A percentile compares a stretch with the other conserved stretches of the same genome.
phyloP scores from a whole-genome alignment of 129 eudicot species.

The Calendula officinalis region DNA sequence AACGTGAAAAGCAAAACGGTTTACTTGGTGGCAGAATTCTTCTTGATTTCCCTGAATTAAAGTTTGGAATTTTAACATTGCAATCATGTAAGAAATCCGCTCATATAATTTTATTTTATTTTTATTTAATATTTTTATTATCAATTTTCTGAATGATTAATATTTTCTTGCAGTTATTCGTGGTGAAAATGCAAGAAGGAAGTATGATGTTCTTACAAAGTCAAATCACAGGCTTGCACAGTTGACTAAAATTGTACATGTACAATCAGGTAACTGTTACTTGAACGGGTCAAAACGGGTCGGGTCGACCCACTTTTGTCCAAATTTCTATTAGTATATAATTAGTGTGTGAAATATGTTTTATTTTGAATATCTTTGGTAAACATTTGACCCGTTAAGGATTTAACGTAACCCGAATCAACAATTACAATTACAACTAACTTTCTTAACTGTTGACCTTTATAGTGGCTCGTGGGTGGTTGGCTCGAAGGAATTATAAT shows the following conservation, averaged over 20 bases:
- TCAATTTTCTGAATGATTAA: neutral
- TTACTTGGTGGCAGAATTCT: constrained; percentile 62
- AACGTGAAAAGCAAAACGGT: constrained; percentile 56
- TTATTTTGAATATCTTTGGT: neutral
- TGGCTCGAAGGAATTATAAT: constrained; percentile 55
- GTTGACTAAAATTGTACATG: constrained; percentile 57
- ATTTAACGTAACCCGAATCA: neutral
- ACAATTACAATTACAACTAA: neutral
- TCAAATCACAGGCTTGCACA: constrained; percentile 42
- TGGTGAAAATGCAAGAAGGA: constrained; percentile 78
- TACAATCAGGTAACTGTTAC: constrained; percentile 60
- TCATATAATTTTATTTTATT: neutral
- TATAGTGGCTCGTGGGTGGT: constrained; percentile 85
- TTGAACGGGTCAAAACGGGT: neutral
- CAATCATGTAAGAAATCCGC: constrained; percentile 70
- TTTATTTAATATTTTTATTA: neutral
- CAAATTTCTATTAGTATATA: neutral
- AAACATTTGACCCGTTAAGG: neutral
- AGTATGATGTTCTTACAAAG: constrained; percentile 34
- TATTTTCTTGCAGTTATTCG: constrained; percentile 63
- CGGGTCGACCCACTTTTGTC: neutral
- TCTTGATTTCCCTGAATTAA: constrained; percentile 58
- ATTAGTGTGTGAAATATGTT: neutral
- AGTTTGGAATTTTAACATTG: constrained; percentile 47
- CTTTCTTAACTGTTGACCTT: constrained; percentile 5